Conservation (phyloP, 1,284 basidiomycete species). For the Lentinula novae-zelandiae region DNA sequence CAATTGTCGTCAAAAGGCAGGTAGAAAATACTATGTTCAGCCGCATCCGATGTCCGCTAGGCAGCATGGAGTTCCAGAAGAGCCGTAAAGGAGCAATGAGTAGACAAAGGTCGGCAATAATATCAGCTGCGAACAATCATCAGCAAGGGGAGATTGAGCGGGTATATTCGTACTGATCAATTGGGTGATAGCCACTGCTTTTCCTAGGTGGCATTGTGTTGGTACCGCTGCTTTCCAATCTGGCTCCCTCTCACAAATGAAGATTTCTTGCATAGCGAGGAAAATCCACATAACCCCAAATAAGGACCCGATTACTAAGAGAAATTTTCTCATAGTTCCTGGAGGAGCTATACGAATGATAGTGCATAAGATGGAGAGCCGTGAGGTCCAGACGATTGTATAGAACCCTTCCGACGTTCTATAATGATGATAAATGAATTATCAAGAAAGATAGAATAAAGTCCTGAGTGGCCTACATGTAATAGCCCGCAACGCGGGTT, state of each 20-base stretch:
- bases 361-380: not conserved
- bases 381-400: not conserved
- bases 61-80: constrained; percentile 1
- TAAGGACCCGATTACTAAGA: not conserved
- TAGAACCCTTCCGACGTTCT: constrained; percentile 5
- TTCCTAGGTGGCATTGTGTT: not conserved
- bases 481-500: not conserved
- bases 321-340: not conserved
- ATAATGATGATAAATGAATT: not conserved
- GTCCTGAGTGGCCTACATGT: not conserved
- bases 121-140: not conserved
- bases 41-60: not conserved
- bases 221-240: not conserved
- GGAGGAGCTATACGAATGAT: not conserved
- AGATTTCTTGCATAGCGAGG: not conserved
- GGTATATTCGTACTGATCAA: not conserved
- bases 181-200: not conserved
- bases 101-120: constrained; percentile 4
- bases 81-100: not conserved
- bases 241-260: constrained; percentile 3
- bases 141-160: not conserved
- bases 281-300: constrained; percentile 1
- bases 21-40: constrained; percentile 4
- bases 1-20: not conserved
- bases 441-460: not conserved